A percentile compares a stretch with the other conserved stretches of the same genome.
Conservation (phyloP, 495 filamentous ascomycete species). For the Achaetomiella virescens region DNA sequence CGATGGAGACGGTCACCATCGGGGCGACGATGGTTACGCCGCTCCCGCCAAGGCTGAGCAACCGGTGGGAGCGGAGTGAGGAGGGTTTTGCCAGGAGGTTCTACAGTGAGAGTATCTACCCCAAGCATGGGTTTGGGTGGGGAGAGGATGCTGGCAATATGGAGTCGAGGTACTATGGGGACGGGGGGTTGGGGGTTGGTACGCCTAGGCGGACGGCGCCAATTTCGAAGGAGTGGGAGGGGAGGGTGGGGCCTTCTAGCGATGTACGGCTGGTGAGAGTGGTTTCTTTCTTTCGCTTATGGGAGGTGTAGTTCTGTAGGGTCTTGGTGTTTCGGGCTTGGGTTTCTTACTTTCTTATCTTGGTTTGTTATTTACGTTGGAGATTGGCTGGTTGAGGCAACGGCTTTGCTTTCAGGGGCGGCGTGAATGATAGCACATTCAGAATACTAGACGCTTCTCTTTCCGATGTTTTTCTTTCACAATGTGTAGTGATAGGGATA, state of each 20-base stretch:
- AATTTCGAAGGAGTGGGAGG: constrained; percentile 11
- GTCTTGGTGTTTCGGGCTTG: too few species aligned
- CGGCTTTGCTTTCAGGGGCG: too few species aligned
- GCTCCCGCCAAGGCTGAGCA: constrained; percentile 14
- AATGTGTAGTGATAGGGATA: too few species aligned
- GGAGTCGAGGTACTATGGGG: constrained; percentile 8
- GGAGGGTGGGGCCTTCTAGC: constrained; percentile 12
- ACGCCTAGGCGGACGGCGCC: constrained; percentile 15
- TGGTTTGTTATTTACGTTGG: too few species aligned
- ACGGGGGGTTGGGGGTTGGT: constrained; percentile 13
- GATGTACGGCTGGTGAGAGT: not conserved
- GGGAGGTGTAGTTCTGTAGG: too few species aligned
- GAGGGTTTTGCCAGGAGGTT: constrained; percentile 14
- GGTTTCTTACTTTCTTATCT: too few species aligned
- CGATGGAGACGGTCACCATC: constrained; percentile 12
- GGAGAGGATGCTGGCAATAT: not conserved
- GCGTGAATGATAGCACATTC: too few species aligned
- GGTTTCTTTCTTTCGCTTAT: constrained; percentile 1
- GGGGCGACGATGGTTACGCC: constrained; percentile 1
- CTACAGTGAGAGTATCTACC: constrained; percentile 30
- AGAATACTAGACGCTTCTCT: too few species aligned
- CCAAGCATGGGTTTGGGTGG: constrained; percentile 9
- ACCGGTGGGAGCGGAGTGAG: constrained; percentile 6
- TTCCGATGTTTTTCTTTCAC: too few species aligned
- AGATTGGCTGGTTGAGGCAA: too few species aligned